Conservation (phyloP, 768 basidiomycete genomes). For the Myochromella boudieri region DNA sequence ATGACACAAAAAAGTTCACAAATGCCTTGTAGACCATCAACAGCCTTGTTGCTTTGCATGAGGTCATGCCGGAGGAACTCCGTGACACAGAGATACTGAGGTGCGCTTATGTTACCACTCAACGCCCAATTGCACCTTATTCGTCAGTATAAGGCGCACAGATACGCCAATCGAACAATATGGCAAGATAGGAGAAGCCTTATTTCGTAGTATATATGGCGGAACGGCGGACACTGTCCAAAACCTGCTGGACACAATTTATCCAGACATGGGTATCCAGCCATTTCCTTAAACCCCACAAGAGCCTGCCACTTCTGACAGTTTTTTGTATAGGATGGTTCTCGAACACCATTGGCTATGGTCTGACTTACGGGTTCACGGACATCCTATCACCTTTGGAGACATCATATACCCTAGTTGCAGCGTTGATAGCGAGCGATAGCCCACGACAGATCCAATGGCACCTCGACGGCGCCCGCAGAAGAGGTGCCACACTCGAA, state of each 20-base stretch:
- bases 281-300: not conserved
- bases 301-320: not conserved
- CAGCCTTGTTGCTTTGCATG: slow-evolving; percentile 47
- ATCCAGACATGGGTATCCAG: slow-evolving; percentile 63
- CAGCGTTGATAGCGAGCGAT: slow-evolving; percentile 60
- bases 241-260: slow-evolving; percentile 44
- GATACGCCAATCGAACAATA: slow-evolving; percentile 43
- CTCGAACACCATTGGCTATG: slow-evolving; percentile 54
- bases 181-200: slow-evolving; percentile 36
- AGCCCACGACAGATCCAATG: slow-evolving; percentile 64
- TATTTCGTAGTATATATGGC: slow-evolving; percentile 55
- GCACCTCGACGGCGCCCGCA: slow-evolving; percentile 59
- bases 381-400: slow-evolving; percentile 49
- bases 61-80: slow-evolving; percentile 51
- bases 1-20: not conserved
- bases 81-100: slow-evolving; percentile 47
- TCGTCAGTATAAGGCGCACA: slow-evolving; percentile 34
- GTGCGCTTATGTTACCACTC: slow-evolving; percentile 17
- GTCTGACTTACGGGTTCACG: slow-evolving; percentile 50
- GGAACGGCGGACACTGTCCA: slow-evolving; percentile 51
- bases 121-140: not conserved
- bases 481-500: slow-evolving; percentile 52
- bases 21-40: slow-evolving; percentile 50
- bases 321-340: slow-evolving; percentile 48
- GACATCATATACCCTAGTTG: slow-evolving; percentile 60